A percentile compares a stretch with the other conserved stretches of the same genome.
Conservation (phyloP, 108 stramenopile species). For the Discostella stelligeroides region DNA sequence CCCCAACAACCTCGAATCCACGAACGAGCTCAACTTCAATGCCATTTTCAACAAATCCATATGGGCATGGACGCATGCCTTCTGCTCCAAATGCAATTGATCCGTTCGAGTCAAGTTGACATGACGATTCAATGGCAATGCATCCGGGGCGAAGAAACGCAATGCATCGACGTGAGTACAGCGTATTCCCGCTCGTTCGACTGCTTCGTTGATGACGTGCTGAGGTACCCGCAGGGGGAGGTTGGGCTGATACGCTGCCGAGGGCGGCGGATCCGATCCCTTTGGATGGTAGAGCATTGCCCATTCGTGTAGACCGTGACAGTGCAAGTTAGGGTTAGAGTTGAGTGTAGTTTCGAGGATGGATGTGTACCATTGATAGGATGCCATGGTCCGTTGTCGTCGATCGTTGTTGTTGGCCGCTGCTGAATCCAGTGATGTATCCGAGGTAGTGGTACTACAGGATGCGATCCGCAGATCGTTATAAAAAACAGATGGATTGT, state of each 20-base stretch:
- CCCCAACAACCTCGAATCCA: constrained; percentile 59
- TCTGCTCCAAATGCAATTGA: constrained; percentile 73
- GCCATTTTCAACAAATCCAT: constrained; percentile 96
- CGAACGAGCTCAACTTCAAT: constrained; percentile 74
- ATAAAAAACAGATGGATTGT: constrained; percentile 61
- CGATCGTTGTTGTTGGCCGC: constrained; percentile 9
- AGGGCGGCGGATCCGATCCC: constrained; percentile 51
- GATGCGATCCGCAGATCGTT: too few relatives aligned
- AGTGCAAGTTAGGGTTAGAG: constrained; percentile 83
- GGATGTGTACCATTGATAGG: constrained; percentile 79
- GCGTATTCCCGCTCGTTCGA: constrained; percentile 79
- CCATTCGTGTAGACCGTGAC: constrained; percentile 97
- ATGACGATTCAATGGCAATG: constrained; percentile 73
- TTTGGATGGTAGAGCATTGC: constrained; percentile 93
- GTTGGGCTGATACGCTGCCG: constrained; percentile 77
- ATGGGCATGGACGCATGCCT: constrained; percentile 91
- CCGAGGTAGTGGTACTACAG: too few relatives aligned
- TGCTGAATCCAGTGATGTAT: too few relatives aligned
- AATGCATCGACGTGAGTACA: constrained; percentile 96
- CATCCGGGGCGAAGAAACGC: constrained; percentile 91
- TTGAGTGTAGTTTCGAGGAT: constrained; percentile 60
- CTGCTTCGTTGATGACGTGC: constrained; percentile 73
- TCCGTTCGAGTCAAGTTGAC: constrained; percentile 60
- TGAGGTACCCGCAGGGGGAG: constrained; percentile 80
- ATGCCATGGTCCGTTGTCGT: constrained; percentile 22